Evolutionary conservation across 2,329 filamentous ascomycete genomes (phyloP), one percentile per base, ranked within the genome.

Genomic region (Fusarium anthophilum): DNA sequence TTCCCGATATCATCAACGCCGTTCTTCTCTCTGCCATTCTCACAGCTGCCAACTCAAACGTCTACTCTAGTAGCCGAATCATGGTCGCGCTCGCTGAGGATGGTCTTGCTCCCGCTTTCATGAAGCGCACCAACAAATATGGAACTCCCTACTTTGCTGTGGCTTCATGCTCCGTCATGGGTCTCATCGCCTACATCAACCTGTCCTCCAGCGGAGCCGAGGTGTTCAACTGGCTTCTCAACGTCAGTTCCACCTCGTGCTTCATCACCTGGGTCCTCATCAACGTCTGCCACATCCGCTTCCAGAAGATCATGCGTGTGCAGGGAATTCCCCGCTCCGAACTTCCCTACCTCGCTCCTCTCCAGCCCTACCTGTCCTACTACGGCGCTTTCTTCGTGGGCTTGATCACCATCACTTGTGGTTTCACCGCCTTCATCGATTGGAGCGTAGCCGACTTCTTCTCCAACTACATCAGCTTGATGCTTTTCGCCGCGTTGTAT

Each of bases 21-120:
- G 91, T 94, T 13, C 89, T 96, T 15, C 86, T 96, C 28, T 94
- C 93, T 0, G 93, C 93, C 7, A 93, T 95, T 13, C 90, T 94
- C 75, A 94, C 92, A 0, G 93, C 93, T 11, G 93, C 92, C 68
- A 94, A 93, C 83, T 93, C 92, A 20, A 93, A 93, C 82, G 87
- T 95, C 67, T 94, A 93, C 83, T 92, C 91, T 47, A 91, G 90
- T 67, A 91, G 89, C 65, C 90, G 92, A 30, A 91, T 92, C 45
- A 85, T 94, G 41, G 86, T 93, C 71, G 90, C 89, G 15, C 86
- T 94, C 18, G 91, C 91, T 39, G 84, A 90, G 47, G 90, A 91
- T 62, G 87, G 89, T 47, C 89, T 91, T 66, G 91, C 91, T 0
- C 92, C 92, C 3, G 80, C 79, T 15, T 83, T 92, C 76, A 85